Base-by-base conservation (phyloP, 2,329 filamentous ascomycete genomes). In the Fusarium haematococcum region DNA sequence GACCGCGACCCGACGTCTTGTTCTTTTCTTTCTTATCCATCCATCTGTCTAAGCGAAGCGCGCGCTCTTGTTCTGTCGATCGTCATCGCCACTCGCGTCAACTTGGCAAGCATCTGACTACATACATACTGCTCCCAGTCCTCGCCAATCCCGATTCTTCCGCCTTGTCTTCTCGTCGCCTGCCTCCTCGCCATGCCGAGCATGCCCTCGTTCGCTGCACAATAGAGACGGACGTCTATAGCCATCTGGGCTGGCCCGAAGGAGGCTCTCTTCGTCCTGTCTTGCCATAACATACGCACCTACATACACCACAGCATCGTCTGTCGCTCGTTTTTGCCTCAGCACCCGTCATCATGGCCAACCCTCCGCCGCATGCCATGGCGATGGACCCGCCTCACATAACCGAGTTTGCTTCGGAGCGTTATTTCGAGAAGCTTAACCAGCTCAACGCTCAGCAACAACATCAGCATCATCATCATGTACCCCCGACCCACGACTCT, bases 331-430 rank as follows among this genome's bases (percentile, higher is more conserved):
- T 78, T 80, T 76, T 50, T 70, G 57, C 27, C 58, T 64, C 65
- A 41, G 69, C 48, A 32, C 58, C 63, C 18, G 52, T 67, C 73
- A 77, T 54, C 75, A 84, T 84, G 83, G 77, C 82, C 68, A 79
- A 82, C 71, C 74, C 76, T 61, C 76, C 76, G 62, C 74, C 77
- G 60, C 77, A 77, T 54, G 76, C 78, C 71, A 73, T 77, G 80
- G 81, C 81, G 78, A 91, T 91, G 89, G 90, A 92, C 74, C 89
- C 88, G 78, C 86, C 88, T 76, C 90, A 91, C 74, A 86, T 91
- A 71, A 91, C 90, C 69, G 91, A 92, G 81, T 92, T 92, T 82
- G 91, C 90, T 70, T 92, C 91, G 52, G 86, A 89, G 81, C 88
- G 88, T 73, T 92, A 91, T 79, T 90, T 91, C 74, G 87, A 88